Evolutionary conservation across 2,329 filamentous ascomycete species (phyloP), one percentile per base, ranked within the genome.

Genomic region (Colletotrichum costaricense): DNA sequence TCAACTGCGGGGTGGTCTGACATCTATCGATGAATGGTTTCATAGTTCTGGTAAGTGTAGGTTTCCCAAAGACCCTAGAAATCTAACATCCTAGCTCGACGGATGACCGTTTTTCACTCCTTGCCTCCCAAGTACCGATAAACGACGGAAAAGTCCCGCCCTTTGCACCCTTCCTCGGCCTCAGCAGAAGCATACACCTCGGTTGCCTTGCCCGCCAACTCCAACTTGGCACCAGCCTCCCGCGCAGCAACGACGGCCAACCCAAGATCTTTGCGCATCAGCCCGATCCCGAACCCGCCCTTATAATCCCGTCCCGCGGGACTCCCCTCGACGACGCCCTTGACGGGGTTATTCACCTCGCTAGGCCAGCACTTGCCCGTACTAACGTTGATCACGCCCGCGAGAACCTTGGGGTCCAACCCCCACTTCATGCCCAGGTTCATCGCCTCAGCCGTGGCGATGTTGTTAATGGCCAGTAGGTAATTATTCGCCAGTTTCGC

Each of bases 401-500:
- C 93, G 2, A 99, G 88, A 8, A 91, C 92, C 78, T 86, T 85
- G 2, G 90, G 85, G 73, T 92, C 89, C 7, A 92, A 82, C 0
- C 91, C 91, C 84, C 88, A 90, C 72, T 83, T 84, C 63, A 91
- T 86, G n/a, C 90, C 90, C 26, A 92, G 81, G 77, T 91, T 90
- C 90, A 92, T 92, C 24, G 90, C 90, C 80, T 92, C 91, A 5
- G 90, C 89, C 2, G 90, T 91, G 5, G 89, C 90, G 71, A 92
- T 95, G 83, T 99, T 99, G 86, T 95, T 97, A 77, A 98, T 91
- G 4, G 95, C 96, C 4, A 99, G 88, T 33, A 98, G 90, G 82
- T 99, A 99, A 84, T 99, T 99, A 85, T 99, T 99, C 66, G 96
- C 95, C 38, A 99, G 88, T 85, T 99, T 99, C 52, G 94, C 97